Evolutionary conservation across 352 stramenopile species (phyloP).

Genomic region (Phytophthora syringae): DNA sequence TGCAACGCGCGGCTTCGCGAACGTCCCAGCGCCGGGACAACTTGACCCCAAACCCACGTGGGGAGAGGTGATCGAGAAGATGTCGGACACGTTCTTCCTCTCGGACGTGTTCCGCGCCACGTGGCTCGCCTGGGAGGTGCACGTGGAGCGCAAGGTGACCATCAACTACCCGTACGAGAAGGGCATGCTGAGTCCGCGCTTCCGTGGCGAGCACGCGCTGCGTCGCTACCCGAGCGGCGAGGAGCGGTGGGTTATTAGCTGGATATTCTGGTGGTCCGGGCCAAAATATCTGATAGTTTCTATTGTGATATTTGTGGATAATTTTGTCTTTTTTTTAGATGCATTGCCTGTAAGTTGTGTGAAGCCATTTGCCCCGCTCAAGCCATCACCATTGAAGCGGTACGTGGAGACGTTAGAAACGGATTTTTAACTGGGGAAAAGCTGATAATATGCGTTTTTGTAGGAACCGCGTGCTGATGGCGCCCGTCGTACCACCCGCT

Average conservation of each 20-base stretch:
- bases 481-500: constrained; percentile 98
- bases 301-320: no score
- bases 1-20: constrained; percentile 43
- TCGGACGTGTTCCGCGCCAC: constrained; percentile 80
- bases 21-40: constrained; percentile 30
- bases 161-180: constrained; percentile 99
- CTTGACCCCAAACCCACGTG: constrained; percentile 64
- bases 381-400: constrained; percentile 99
- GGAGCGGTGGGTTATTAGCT: constrained; percentile 88
- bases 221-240: constrained; percentile 99
- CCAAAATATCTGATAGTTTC: neutral
- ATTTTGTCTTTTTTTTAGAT: no score
- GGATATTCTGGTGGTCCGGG: constrained; percentile 22
- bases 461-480: constrained; percentile 97
- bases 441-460: constrained; percentile 11
- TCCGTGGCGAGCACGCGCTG: constrained; percentile 98
- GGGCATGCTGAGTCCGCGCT: constrained; percentile 95
- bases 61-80: constrained; percentile 82
- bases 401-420: constrained; percentile 39
- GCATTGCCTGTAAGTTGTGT: constrained; percentile 99
- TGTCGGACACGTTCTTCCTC: constrained; percentile 86
- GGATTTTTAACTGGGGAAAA: constrained; percentile 4
- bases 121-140: constrained; percentile 84
- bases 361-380: constrained; percentile 99
- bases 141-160: constrained; percentile 94